Percentiles rank a stretch among this genome's conserved stretches.
Evolutionary conservation across 495 filamentous ascomycete species (phyloP).

Genomic region (Neurospora pannonica): DNA sequence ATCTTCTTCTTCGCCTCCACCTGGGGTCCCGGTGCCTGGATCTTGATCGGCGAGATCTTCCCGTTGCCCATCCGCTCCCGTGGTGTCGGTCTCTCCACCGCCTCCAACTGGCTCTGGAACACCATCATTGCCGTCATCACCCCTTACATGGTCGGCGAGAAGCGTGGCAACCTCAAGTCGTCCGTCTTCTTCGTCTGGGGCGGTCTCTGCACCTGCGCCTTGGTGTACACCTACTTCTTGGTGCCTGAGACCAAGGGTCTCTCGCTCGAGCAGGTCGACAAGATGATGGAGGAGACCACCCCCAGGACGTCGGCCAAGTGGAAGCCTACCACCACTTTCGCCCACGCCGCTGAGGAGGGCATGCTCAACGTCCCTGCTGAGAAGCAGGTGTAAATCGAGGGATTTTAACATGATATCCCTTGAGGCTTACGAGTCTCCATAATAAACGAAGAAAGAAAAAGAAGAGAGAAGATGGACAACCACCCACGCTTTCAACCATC

Average conservation of each 20-base stretch:
- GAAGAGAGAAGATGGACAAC: background rate
- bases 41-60: conserved; percentile 82
- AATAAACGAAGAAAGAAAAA: background rate
- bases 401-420: no score
- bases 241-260: conserved; percentile 83
- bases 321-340: conserved; percentile 63
- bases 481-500: background rate
- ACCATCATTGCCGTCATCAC: conserved; percentile 64
- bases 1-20: conserved; percentile 75
- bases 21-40: conserved; percentile 76
- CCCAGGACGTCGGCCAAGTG: conserved; percentile 62
- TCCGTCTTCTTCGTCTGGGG: conserved; percentile 80
- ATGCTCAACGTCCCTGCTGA: conserved; percentile 1
- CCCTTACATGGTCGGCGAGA: conserved; percentile 63
- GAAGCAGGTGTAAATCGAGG: background rate
- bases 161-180: conserved; percentile 55
- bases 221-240: conserved; percentile 70
- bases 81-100: conserved; percentile 70
- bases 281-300: conserved; percentile 77
- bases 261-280: conserved; percentile 80
- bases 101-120: conserved; percentile 88
- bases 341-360: conserved; percentile 15
- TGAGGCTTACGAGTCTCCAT: background rate
- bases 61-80: conserved; percentile 74
- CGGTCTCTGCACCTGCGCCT: conserved; percentile 52